Conservation (phyloP, 2,329 filamentous ascomycete genomes). For the Gaeumannomyces tritici region DNA sequence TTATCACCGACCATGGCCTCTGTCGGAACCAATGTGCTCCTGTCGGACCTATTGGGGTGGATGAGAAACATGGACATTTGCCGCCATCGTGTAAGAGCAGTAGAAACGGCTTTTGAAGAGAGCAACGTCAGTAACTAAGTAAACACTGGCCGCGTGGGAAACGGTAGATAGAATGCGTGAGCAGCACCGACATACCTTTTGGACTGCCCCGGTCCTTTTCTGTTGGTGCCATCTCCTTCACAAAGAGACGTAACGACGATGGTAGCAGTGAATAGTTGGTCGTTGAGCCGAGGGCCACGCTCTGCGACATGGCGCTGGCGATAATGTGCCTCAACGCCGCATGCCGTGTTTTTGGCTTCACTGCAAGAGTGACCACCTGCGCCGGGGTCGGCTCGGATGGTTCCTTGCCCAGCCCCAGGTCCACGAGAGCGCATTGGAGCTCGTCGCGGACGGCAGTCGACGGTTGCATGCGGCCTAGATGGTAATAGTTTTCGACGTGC, state of each 20-base stretch:
- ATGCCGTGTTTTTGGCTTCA: constrained; percentile 21
- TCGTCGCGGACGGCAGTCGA: constrained; percentile 4
- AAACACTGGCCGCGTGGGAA: background rate
- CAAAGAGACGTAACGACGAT: constrained; percentile 18
- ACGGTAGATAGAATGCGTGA: too few species aligned
- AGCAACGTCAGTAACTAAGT: background rate
- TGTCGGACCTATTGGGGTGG: constrained; percentile 24
- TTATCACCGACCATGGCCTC: constrained; percentile 19
- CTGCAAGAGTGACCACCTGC: constrained; percentile 17
- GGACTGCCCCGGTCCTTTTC: constrained; percentile 14
- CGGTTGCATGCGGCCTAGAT: constrained; percentile 14
- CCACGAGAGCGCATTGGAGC: constrained; percentile 14
- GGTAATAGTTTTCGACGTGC: constrained; percentile 30
- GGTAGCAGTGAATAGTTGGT: constrained; percentile 26
- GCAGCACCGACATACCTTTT: constrained; percentile 6
- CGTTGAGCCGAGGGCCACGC: constrained; percentile 19
- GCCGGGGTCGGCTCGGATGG: constrained; percentile 7
- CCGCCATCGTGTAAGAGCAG: constrained; percentile 31
- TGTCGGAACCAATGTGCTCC: constrained; percentile 21
- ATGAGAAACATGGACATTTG: constrained; percentile 31
- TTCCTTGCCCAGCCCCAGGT: constrained; percentile 16
- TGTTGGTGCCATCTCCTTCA: constrained; percentile 17
- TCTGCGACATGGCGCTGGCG: constrained; percentile 22
- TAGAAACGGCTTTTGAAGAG: constrained; percentile 12
- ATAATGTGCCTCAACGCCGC: constrained; percentile 27